A percentile compares a stretch with the other conserved stretches of the same genome.
These are phyloP conservation scores for Tubosaeta sp. DNA, from an alignment of 768 basidiomycete genomes.

Conservation along the genomic window DNA sequence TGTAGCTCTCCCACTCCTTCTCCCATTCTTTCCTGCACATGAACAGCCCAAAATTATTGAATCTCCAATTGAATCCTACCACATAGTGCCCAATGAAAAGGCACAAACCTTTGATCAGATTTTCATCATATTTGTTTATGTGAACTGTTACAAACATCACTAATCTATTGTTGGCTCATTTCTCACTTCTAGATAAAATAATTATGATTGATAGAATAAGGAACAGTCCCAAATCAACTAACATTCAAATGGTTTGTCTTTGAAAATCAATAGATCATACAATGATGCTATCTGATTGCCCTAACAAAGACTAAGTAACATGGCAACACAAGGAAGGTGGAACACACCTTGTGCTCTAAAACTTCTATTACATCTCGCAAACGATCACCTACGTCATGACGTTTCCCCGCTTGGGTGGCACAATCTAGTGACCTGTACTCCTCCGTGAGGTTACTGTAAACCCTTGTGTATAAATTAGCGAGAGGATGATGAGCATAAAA, in stretches of 20 bases:
- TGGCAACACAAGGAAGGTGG: not conserved
- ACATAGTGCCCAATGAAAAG: too few relatives aligned
- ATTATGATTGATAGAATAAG: too few relatives aligned
- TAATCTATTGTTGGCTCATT: too few relatives aligned
- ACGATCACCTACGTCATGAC: constrained; percentile 85
- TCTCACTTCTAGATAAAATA: too few relatives aligned
- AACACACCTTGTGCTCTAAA: constrained; percentile 80
- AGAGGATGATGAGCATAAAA: not conserved
- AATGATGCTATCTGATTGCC: constrained; percentile 93
- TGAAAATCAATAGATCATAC: constrained; percentile 78
- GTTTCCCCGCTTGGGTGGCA: constrained; percentile 70
- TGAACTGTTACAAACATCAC: too few relatives aligned
- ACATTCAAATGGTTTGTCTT: constrained; percentile 50
- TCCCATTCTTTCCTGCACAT: too few relatives aligned
- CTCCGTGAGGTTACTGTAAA: constrained; percentile 87
- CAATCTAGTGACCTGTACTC: constrained; percentile 91
- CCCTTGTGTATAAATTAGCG: constrained; percentile 43
- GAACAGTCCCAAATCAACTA: constrained; percentile 5
- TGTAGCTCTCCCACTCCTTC: too few relatives aligned
- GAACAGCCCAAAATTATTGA: not conserved
- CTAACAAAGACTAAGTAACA: constrained; percentile 35
- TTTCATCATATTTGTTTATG: too few relatives aligned
- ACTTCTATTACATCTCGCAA: constrained; percentile 88
- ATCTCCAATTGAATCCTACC: too few relatives aligned
- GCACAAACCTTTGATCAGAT: too few relatives aligned